A percentile compares a stretch with the other conserved stretches of the same genome.
Evolutionary conservation across 2,329 filamentous ascomycete species (phyloP).

Genomic region (Neoarthrinium moseri): DNA sequence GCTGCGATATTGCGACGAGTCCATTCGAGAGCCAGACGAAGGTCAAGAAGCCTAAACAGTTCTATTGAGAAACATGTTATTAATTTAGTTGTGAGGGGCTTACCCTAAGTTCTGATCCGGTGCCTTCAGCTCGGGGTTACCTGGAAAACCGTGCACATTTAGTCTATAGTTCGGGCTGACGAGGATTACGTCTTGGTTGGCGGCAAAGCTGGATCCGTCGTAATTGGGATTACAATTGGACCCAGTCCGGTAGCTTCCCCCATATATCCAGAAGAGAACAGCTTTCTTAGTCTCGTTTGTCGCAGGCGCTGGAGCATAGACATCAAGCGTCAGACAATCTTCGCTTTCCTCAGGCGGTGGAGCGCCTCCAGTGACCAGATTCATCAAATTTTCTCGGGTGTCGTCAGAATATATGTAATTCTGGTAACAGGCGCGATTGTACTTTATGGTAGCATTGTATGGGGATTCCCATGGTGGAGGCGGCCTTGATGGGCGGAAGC

Average conservation of each 20-base stretch:
- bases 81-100: neutral
- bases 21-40: constrained; percentile 3
- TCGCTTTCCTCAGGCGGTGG: constrained; percentile 1
- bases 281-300: constrained; percentile 4
- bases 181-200: constrained; percentile 1
- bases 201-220: constrained; percentile 8
- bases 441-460: constrained; percentile 1
- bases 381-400: constrained; percentile 1
- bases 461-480: neutral
- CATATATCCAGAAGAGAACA: constrained; percentile 5
- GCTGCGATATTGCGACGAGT: neutral
- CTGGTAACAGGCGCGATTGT: constrained; percentile 2
- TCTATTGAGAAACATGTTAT: neutral
- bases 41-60: neutral
- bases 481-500: neutral
- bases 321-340: constrained; percentile 6
- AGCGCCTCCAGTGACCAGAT: neutral
- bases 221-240: constrained; percentile 2
- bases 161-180: constrained; percentile 1
- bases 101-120: constrained; percentile 5
- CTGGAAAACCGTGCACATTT: constrained; percentile 4
- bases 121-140: neutral
- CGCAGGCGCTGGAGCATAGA: neutral
- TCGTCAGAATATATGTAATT: constrained; percentile 4
- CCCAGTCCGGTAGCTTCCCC: constrained; percentile 4